Percentiles rank a stretch among this genome's conserved stretches.
Evolutionary conservation across 2,329 filamentous ascomycete species (phyloP).

Genomic region (Lecanoromycetidae sp.): DNA sequence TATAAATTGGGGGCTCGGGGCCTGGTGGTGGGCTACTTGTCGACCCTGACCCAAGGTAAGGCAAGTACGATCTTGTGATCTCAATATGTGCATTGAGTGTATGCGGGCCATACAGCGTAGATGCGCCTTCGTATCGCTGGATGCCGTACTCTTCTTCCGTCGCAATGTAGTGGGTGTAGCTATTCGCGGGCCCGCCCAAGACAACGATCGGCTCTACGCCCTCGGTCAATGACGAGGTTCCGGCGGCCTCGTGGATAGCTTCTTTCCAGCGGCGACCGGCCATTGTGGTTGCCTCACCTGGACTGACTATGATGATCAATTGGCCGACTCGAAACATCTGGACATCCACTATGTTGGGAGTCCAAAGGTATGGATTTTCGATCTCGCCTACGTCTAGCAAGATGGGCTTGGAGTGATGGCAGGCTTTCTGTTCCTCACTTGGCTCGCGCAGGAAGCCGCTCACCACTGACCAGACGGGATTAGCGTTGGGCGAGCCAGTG

Average conservation of each 20-base stretch:
- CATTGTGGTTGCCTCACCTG: constrained; percentile 89
- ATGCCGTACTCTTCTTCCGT: constrained; percentile 70
- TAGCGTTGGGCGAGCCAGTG: constrained; percentile 57
- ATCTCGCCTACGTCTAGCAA: constrained; percentile 79
- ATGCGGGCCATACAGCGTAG: constrained; percentile 73
- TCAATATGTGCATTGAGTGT: constrained; percentile 82
- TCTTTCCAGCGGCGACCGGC: constrained; percentile 74
- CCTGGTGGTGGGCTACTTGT: constrained; percentile 38
- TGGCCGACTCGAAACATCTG: constrained; percentile 77
- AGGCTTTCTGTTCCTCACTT: constrained; percentile 54
- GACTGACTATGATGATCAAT: constrained; percentile 68
- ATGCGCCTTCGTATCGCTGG: constrained; percentile 91
- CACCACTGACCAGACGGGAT: constrained; percentile 70
- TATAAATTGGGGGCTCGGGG: constrained; percentile 64
- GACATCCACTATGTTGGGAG: constrained; percentile 81
- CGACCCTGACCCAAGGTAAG: constrained; percentile 47
- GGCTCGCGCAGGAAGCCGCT: constrained; percentile 61
- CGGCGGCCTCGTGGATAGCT: constrained; percentile 48
- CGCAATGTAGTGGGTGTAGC: constrained; percentile 71
- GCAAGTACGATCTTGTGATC: constrained; percentile 60
- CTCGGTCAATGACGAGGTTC: constrained; percentile 34
- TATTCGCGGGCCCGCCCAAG: constrained; percentile 79
- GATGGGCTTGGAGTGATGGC: constrained; percentile 72
- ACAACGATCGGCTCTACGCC: constrained; percentile 58
- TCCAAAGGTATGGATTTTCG: constrained; percentile 69